phyloP scores from a whole-genome alignment of 495 filamentous ascomycete species.

The Xylaria venustula region DNA sequence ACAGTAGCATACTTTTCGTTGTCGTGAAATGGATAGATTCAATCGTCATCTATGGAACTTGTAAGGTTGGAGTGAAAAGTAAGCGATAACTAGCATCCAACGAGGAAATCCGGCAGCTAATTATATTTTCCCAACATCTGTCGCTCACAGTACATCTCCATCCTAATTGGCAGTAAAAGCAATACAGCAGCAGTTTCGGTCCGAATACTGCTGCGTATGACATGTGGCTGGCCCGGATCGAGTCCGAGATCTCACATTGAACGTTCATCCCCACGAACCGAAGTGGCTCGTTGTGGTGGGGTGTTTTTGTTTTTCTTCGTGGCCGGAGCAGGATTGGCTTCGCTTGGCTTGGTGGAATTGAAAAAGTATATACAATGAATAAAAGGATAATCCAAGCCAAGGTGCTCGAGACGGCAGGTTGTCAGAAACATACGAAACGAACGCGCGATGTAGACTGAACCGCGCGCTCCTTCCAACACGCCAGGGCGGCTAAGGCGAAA shows the following conservation, averaged over 20 bases:
- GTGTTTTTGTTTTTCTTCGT: conserved; percentile 20
- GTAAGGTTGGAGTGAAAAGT: neutral
- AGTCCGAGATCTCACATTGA: conserved; percentile 15
- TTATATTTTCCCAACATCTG: conserved; percentile 6
- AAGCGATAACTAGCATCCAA: neutral
- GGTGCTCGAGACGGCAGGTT: conserved; percentile 13
- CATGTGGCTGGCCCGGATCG: conserved; percentile 24
- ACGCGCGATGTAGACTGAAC: conserved; percentile 19
- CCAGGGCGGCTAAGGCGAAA: neutral
- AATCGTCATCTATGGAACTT: conserved; percentile 7
- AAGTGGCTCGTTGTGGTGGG: conserved; percentile 15
- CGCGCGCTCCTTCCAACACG: neutral
- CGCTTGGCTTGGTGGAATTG: neutral
- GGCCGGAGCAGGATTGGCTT: conserved; percentile 17
- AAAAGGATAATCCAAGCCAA: conserved; percentile 1
- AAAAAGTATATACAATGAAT: conserved; percentile 10
- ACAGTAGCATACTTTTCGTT: neutral
- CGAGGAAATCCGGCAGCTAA: neutral
- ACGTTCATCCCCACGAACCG: no score
- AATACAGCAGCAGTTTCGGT: neutral
- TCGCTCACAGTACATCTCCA: neutral
- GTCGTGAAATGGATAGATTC: conserved; percentile 10
- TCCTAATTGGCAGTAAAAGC: neutral
- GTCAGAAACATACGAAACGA: conserved; percentile 34
- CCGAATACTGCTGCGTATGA: no score